These are phyloP conservation scores for Passiflora organensis DNA, from an alignment of 345 rosid genomes.

Conservation along the genomic window DNA sequence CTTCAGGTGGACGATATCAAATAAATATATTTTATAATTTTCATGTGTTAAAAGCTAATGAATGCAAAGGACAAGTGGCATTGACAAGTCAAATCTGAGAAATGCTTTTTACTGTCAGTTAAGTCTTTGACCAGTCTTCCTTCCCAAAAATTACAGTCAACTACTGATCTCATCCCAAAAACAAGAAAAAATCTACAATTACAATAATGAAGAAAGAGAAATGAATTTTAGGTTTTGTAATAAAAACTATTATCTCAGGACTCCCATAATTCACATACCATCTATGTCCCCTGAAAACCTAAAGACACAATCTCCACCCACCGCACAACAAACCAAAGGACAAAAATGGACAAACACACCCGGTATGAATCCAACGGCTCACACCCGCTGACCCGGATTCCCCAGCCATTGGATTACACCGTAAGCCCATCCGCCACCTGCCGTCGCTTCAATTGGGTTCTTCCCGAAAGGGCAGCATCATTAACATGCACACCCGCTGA, in stretches of 20 bases:
- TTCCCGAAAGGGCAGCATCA: background rate
- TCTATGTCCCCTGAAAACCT: background rate
- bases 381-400: background rate
- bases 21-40: no score
- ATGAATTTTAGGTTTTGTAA: no score
- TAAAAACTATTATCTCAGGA: no score
- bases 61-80: background rate
- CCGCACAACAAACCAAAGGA: background rate
- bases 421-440: background rate
- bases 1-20: no score
- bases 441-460: background rate
- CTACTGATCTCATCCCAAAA: background rate
- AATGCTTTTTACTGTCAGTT: conserved; percentile 13
- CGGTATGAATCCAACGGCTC: conserved; percentile 11
- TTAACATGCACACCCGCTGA: background rate
- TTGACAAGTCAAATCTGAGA: conserved; percentile 15
- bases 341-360: background rate
- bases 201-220: no score
- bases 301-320: background rate
- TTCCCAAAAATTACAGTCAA: background rate
- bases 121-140: conserved; percentile 13
- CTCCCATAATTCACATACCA: no score
- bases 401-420: conserved; percentile 19
- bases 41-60: no score
- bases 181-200: background rate